phyloP scores from a whole-genome alignment of 2,329 filamentous ascomycete genomes.

The Pezicula radicicola region DNA sequence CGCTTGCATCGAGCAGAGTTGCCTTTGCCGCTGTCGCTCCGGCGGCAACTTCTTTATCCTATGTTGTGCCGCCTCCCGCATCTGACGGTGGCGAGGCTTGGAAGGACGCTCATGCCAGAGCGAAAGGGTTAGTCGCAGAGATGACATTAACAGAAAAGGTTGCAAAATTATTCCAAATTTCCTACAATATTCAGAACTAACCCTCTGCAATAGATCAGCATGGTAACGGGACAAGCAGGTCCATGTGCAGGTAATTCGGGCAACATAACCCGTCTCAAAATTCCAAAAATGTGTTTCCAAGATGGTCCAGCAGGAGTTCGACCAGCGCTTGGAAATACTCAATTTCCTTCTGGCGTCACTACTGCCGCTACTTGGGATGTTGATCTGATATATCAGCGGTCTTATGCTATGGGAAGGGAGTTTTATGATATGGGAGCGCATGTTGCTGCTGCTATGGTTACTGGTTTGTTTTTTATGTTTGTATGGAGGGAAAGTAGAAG shows the following conservation, averaged over 20 bases:
- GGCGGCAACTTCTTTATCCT: background rate
- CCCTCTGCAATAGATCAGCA: conserved; percentile 53
- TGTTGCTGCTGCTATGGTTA: background rate
- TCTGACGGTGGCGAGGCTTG: background rate
- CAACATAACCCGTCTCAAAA: conserved; percentile 52
- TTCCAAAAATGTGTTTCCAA: conserved; percentile 72
- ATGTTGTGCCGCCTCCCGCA: background rate
- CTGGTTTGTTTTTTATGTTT: background rate
- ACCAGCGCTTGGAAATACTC: conserved; percentile 64
- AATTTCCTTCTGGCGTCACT: conserved; percentile 75
- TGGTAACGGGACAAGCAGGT: conserved; percentile 71
- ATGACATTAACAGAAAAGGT: background rate
- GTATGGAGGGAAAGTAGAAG: background rate
- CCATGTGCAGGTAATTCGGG: conserved; percentile 63
- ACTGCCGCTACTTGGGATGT: conserved; percentile 77
- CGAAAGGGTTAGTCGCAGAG: background rate
- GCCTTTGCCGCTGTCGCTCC: background rate
- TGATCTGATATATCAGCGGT: conserved; percentile 66
- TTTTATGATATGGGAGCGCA: background rate
- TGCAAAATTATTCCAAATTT: background rate
- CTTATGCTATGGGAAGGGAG: conserved; percentile 33
- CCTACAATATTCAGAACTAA: background rate
- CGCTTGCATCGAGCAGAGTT: background rate
- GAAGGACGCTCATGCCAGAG: background rate
- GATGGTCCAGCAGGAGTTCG: conserved; percentile 75